Evolutionary conservation across 2,329 filamentous ascomycete genomes (phyloP).

Genomic region (Colletotrichum sp.): DNA sequence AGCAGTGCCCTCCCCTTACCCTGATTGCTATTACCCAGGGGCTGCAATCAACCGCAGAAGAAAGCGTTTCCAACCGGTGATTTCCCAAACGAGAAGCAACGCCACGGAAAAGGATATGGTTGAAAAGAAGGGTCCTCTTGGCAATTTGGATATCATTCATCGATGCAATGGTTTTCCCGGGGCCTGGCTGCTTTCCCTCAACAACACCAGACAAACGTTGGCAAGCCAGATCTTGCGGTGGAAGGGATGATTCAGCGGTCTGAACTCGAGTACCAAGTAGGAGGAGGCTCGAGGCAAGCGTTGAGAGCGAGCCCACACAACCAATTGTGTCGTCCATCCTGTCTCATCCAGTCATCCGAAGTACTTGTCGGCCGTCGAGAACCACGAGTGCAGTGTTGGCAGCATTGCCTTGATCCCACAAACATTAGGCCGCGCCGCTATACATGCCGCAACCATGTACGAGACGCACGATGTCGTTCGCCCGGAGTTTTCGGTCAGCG

Average conservation of each 20-base stretch:
- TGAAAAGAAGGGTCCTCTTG: conserved; percentile 14
- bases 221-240: neutral
- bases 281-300: neutral
- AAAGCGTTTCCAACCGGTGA: neutral
- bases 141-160: neutral
- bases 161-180: neutral
- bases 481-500: conserved; percentile 3
- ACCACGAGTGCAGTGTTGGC: conserved; percentile 5
- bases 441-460: neutral
- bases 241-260: neutral
- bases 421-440: conserved; percentile 1
- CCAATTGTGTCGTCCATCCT: neutral
- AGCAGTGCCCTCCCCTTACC: neutral
- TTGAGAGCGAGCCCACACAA: neutral
- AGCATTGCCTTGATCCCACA: neutral
- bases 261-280: neutral
- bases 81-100: conserved; percentile 1
- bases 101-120: neutral
- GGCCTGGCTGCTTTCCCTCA: neutral
- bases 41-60: neutral
- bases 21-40: neutral
- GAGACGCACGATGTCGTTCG: neutral
- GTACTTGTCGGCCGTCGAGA: neutral
- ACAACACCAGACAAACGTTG: neutral
- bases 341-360: conserved; percentile 7